phyloP scores from a whole-genome alignment of 2,329 filamentous ascomycete species.

The Fusarium sp. region DNA sequence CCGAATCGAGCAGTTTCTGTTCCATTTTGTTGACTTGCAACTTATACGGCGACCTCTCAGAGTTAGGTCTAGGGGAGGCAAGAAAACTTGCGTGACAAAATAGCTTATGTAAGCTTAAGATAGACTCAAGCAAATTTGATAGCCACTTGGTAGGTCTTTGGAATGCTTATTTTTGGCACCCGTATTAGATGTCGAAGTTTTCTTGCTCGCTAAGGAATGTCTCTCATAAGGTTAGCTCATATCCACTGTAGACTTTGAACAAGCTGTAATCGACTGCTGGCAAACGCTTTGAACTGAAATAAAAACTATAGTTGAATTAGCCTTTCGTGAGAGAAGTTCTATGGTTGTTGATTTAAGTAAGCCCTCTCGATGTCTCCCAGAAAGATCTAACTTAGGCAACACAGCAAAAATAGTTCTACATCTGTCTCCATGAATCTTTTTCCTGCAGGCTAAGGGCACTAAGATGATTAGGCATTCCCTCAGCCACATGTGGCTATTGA shows the following conservation, averaged over 20 bases:
- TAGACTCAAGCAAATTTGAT: not conserved
- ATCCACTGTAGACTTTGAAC: not conserved
- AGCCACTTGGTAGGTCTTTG: not conserved
- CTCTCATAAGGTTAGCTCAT: not conserved
- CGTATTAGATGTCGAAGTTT: not conserved
- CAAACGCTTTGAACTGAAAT: not conserved
- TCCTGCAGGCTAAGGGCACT: not conserved
- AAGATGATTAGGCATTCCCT: not conserved
- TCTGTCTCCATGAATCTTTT: not conserved
- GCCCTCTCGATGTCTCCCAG: not conserved
- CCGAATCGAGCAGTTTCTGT: slow-evolving; percentile 20
- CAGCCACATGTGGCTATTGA: slow-evolving; percentile 17
- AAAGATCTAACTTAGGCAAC: not conserved
- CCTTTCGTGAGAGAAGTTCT: not conserved
- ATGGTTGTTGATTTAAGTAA: not conserved
- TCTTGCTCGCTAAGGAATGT: not conserved
- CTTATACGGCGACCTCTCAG: not conserved
- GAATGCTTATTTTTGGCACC: not conserved
- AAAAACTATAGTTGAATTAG: not conserved
- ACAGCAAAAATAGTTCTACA: not conserved
- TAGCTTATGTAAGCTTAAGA: not conserved
- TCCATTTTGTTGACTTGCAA: not conserved
- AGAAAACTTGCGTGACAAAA: not conserved
- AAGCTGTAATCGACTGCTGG: not conserved
- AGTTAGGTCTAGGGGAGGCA: not conserved